Evolutionary conservation across 148 eudicot species (phyloP).

Genomic region (Suaeda aralocaspica): DNA sequence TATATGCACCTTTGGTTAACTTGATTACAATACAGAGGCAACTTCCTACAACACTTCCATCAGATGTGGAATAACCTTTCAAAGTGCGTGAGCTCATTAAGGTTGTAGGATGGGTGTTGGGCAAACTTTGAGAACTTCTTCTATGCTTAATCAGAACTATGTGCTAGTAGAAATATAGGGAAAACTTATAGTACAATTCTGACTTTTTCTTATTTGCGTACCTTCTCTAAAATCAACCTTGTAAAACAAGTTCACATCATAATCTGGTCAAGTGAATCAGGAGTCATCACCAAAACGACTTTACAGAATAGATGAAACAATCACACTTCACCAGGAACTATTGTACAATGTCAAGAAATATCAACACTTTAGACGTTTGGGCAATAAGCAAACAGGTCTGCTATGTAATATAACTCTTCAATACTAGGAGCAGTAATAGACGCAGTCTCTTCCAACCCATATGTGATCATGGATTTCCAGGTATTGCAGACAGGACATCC

Average conservation of each 20-base stretch:
- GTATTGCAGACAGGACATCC: conserved; percentile 1
- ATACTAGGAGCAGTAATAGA: conserved; percentile 3
- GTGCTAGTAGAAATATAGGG: no score
- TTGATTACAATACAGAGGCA: no score
- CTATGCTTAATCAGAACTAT: no score
- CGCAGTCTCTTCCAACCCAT: not conserved
- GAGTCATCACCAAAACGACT: not conserved
- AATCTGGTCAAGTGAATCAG: not conserved
- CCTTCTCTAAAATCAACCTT: not conserved
- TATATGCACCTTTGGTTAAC: no score
- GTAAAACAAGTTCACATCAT: not conserved
- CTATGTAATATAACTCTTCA: not conserved
- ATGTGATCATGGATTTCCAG: not conserved
- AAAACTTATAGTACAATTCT: no score
- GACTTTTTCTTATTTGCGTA: no score
- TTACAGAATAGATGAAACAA: not conserved
- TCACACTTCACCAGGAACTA: not conserved
- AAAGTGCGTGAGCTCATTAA: no score
- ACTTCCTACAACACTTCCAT: no score
- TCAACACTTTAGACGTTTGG: no score
- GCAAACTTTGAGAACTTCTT: no score
- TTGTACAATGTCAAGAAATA: not conserved
- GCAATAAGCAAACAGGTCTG: not conserved
- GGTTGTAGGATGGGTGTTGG: no score
- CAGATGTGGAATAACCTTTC: no score